Evolutionary conservation across 2,329 filamentous ascomycete species (phyloP), one percentile per base, ranked within the genome.

Genomic region (Raffaelea albimanens): DNA sequence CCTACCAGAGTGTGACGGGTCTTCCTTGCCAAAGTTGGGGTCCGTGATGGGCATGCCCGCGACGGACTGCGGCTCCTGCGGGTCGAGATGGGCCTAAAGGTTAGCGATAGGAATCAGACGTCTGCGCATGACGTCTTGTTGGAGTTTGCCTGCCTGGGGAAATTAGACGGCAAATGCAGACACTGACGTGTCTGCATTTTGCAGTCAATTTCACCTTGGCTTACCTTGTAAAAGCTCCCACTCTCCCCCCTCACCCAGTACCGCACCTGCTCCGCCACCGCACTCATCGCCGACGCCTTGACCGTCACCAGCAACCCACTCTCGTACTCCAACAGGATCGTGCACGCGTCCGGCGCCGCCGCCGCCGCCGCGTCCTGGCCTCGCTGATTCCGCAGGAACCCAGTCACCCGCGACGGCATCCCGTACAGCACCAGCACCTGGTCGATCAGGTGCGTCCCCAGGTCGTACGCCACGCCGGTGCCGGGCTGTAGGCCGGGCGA

Each of bases 211-310:
- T n/a, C n/a, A 20, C 19, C 7, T 21, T 3, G 9, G 34, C n/a
- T 21, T 3, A 42, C 19, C 23, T 49, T 49, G 29, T 40, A 43
- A 40, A 46, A 49, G 58, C 77, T 85, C 1, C 84, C 87, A 63
- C 82, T 80, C 18, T 78, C 78, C 20, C 87, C 87, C 22, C 85
- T 72, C 10, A 90, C 71, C 85, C 86, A 90, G 70, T 82, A 91
- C 36, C 86, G 70, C 50, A 84, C 69, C 67, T 91, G 86, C 52
- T 76, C 69, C 21, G 69, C 69, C 64, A 90, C 85, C 3, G 78
- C 76, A 59, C 80, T 85, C 44, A 87, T 69, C 20, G 85, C 76
- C 39, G 75, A 78, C 49, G 82, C 83, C 60, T 86, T 85, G 43
- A 80, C 79, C 41, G 82, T 82, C 11, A 80, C 85, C 41, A 87